phyloP scores from a whole-genome alignment of 768 basidiomycete species.

The Auriscalpium microsporum region DNA sequence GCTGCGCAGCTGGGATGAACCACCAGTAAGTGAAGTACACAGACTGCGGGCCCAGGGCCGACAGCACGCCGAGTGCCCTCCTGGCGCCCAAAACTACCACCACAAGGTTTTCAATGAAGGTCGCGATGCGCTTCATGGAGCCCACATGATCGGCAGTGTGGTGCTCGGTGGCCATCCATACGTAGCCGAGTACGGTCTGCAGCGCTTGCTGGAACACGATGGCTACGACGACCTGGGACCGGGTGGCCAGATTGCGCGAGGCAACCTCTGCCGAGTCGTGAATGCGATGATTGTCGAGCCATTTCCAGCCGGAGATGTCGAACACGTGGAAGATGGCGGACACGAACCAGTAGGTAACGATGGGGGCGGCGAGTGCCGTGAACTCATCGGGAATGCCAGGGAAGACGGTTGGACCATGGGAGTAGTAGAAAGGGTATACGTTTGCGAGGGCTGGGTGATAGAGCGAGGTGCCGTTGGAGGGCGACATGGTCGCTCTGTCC shows the following conservation, averaged over 20 bases:
- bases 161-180: constrained; percentile 47
- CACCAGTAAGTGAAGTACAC: constrained; percentile 86
- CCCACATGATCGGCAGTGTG: constrained; percentile 8
- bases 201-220: constrained; percentile 82
- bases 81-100: constrained; percentile 13
- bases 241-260: constrained; percentile 65
- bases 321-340: constrained; percentile 76
- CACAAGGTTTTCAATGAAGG: constrained; percentile 29
- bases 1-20: constrained; percentile 68
- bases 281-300: constrained; percentile 77
- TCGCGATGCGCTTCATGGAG: constrained; percentile 32
- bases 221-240: constrained; percentile 61
- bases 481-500: not conserved
- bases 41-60: constrained; percentile 28
- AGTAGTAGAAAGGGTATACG: constrained; percentile 46
- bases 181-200: constrained; percentile 69
- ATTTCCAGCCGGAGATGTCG: constrained; percentile 68
- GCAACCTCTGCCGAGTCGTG: constrained; percentile 81
- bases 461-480: not conserved
- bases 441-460: not conserved
- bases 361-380: constrained; percentile 64
- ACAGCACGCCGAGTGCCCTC: constrained; percentile 28
- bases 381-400: constrained; percentile 58
- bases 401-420: constrained; percentile 37
- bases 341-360: constrained; percentile 77